phyloP scores from a whole-genome alignment of 805 yeast genomes.

The Zygoascus ofunaensis region DNA sequence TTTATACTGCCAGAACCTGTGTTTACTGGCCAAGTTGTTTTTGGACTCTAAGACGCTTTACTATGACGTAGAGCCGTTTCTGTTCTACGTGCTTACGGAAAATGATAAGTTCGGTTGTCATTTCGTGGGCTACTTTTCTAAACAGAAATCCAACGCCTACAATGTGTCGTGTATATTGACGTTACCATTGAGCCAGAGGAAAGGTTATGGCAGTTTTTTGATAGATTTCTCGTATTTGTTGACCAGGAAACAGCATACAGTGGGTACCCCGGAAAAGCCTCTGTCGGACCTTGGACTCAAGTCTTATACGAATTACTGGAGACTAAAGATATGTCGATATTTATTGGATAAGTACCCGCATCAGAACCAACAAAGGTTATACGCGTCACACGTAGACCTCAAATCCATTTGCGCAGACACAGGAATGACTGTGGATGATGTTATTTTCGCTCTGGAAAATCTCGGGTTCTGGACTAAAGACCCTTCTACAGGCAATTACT shows the following conservation, averaged over 20 bases:
- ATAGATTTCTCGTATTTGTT: constrained; percentile 84
- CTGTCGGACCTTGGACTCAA: constrained; percentile 75
- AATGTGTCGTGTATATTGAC: constrained; percentile 89
- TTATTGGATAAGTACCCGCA: not conserved
- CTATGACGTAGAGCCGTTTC: constrained; percentile 92
- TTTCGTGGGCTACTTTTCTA: constrained; percentile 91
- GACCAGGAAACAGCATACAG: constrained; percentile 61
- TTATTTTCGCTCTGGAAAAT: constrained; percentile 76
- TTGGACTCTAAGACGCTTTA: constrained; percentile 85
- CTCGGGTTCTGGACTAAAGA: constrained; percentile 50
- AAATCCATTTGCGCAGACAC: constrained; percentile 48
- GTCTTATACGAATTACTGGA: constrained; percentile 87
- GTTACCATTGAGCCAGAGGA: constrained; percentile 75
- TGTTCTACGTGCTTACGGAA: constrained; percentile 78
- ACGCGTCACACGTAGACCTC: constrained; percentile 1
- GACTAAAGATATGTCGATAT: constrained; percentile 25
- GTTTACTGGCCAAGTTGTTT: constrained; percentile 81
- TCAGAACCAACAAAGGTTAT: not conserved
- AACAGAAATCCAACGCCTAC: constrained; percentile 57
- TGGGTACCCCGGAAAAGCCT: constrained; percentile 95
- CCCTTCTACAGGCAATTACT: constrained; percentile 39
- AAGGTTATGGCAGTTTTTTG: constrained; percentile 80
- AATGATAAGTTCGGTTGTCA: constrained; percentile 49
- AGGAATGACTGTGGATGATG: constrained; percentile 83
- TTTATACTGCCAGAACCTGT: constrained; percentile 78